Percentiles rank a stretch among this genome's conserved stretches.
phyloP scores from a whole-genome alignment of 208 protist species.

The Crithidia bombi region DNA sequence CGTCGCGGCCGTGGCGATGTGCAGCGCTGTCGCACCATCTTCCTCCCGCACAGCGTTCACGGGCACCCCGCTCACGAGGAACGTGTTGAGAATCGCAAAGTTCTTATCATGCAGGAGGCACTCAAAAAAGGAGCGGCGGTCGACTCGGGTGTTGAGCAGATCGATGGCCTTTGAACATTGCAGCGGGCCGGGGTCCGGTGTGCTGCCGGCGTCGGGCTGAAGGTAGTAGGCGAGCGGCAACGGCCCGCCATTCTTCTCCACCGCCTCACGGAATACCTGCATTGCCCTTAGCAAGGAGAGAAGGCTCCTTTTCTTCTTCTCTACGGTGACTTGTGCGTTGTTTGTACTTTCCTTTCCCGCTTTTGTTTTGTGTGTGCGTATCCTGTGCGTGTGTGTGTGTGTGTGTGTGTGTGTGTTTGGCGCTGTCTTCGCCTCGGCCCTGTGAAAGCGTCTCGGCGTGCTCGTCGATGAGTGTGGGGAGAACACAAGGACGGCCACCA shows the following conservation, averaged over 20 bases:
- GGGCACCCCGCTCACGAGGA: conserved; percentile 62
- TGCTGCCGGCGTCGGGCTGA: conserved; percentile 16
- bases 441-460: no score
- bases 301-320: neutral
- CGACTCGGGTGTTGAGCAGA: conserved; percentile 30
- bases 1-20: conserved; percentile 56
- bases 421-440: no score
- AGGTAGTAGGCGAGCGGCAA: conserved; percentile 67
- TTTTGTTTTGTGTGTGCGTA: no score
- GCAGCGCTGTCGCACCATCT: conserved; percentile 63
- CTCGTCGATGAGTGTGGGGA: no score
- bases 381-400: no score
- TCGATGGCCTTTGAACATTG: conserved; percentile 14
- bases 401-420: no score
- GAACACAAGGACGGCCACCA: no score
- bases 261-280: conserved; percentile 50
- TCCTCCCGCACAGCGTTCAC: conserved; percentile 44
- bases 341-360: neutral
- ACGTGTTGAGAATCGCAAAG: conserved; percentile 50
- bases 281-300: conserved; percentile 35
- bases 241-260: conserved; percentile 39
- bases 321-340: no score
- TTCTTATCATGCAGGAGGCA: conserved; percentile 40
- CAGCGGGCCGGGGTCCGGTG: conserved; percentile 7
- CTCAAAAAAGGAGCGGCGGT: conserved; percentile 61